Evolutionary conservation across 2,329 filamentous ascomycete species (phyloP).

Genomic region (Aspergillus aculeatus): DNA sequence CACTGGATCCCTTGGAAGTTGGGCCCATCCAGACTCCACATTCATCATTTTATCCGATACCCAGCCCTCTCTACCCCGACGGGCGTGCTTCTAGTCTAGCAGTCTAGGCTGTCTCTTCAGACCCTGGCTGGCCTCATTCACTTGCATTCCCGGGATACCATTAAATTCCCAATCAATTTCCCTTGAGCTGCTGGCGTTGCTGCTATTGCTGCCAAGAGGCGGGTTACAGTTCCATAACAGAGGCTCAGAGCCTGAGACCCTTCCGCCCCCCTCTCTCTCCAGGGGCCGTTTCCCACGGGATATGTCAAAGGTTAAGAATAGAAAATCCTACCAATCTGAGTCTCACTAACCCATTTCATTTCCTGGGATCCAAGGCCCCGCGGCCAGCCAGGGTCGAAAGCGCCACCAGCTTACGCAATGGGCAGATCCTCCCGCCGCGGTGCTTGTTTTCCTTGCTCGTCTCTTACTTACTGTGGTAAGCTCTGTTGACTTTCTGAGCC

Average conservation of each 20-base stretch:
- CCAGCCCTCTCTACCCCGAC: background rate
- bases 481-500: background rate
- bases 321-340: slow-evolving; percentile 10
- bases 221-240: background rate
- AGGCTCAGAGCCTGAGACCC: background rate
- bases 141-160: background rate
- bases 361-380: slow-evolving; percentile 4
- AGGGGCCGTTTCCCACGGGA: background rate
- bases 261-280: background rate
- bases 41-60: background rate
- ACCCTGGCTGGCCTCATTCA: background rate
- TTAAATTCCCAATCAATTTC: too few relatives aligned
- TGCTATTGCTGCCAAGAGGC: background rate
- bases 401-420: slow-evolving; percentile 26
- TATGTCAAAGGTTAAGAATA: slow-evolving; percentile 19
- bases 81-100: background rate
- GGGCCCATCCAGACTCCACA: background rate
- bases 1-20: background rate
- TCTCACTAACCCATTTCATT: slow-evolving; percentile 7
- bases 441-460: slow-evolving; percentile 8
- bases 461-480: slow-evolving; percentile 7
- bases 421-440: slow-evolving; percentile 10
- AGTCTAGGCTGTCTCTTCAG: background rate
- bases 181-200: too few relatives aligned
- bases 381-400: slow-evolving; percentile 12